Evolutionary conservation across 1,284 basidiomycete genomes (phyloP).

Genomic region (Vanrija humicola): DNA sequence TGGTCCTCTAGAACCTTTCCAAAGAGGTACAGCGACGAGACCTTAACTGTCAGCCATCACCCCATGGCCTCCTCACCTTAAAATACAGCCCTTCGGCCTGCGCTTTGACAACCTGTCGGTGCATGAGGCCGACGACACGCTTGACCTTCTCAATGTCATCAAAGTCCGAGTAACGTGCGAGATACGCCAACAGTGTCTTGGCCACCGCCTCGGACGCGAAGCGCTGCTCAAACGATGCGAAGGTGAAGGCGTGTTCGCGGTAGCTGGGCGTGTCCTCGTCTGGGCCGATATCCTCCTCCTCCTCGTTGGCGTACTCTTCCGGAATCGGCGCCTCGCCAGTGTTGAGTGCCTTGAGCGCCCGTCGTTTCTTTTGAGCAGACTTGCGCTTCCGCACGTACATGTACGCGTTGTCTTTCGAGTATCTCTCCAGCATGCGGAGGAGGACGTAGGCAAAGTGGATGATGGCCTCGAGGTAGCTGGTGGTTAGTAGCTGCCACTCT

Average conservation of each 20-base stretch:
- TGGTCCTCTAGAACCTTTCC: conserved; percentile 73
- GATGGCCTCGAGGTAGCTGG: conserved; percentile 74
- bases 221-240: conserved; percentile 81
- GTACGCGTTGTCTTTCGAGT: conserved; percentile 66
- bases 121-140: conserved; percentile 76
- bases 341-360: conserved; percentile 51
- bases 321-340: conserved; percentile 21
- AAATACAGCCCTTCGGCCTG: conserved; percentile 90
- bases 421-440: conserved; percentile 78
- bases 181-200: conserved; percentile 72
- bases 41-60: conserved; percentile 30
- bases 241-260: conserved; percentile 80
- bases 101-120: conserved; percentile 79
- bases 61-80: conserved; percentile 54
- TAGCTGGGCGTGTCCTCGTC: conserved; percentile 63
- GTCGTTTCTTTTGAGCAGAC: conserved; percentile 56
- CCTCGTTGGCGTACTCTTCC: conserved; percentile 41
- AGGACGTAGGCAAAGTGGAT: conserved; percentile 76
- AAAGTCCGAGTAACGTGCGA: conserved; percentile 76
- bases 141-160: conserved; percentile 74
- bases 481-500: not conserved
- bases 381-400: conserved; percentile 72
- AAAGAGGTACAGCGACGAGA: conserved; percentile 79
- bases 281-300: conserved; percentile 53
- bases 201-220: conserved; percentile 80